These are phyloP conservation scores for Heliocybe sulcata DNA, from an alignment of 1,284 basidiomycete species.

Conservation along the genomic window DNA sequence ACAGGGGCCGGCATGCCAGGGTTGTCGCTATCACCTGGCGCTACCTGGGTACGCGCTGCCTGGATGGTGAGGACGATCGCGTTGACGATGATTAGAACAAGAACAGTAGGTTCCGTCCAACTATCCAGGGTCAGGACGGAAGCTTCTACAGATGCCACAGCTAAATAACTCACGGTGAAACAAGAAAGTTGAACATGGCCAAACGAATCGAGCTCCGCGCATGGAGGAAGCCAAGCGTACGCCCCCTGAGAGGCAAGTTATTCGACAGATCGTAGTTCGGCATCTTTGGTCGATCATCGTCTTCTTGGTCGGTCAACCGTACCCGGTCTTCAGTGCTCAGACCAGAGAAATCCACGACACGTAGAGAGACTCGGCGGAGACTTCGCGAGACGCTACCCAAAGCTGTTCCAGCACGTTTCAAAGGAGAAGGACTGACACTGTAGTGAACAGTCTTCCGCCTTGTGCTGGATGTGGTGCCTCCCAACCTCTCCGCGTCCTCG, in stretches of 20 bases:
- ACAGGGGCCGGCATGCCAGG: slow-evolving; percentile 34
- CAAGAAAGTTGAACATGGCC: slow-evolving; percentile 59
- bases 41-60: slow-evolving; percentile 48
- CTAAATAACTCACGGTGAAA: slow-evolving; percentile 47
- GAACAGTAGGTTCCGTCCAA: slow-evolving; percentile 83
- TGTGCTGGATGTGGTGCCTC: slow-evolving; percentile 29
- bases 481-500: slow-evolving; percentile 18
- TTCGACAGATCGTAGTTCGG: slow-evolving; percentile 30
- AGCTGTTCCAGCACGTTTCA: slow-evolving; percentile 50
- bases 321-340: slow-evolving; percentile 54
- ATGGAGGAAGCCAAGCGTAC: slow-evolving; percentile 75
- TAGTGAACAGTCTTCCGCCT: slow-evolving; percentile 43
- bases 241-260: slow-evolving; percentile 61
- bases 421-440: slow-evolving; percentile 41
- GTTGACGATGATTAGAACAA: slow-evolving; percentile 81
- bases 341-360: slow-evolving; percentile 79
- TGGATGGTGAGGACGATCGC: slow-evolving; percentile 83
- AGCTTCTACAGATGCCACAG: neutral
- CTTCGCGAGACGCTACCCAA: slow-evolving; percentile 52
- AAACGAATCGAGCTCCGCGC: slow-evolving; percentile 59
- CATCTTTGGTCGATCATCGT: slow-evolving; percentile 15
- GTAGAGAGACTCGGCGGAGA: slow-evolving; percentile 65
- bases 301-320: slow-evolving; percentile 37
- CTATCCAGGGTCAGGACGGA: slow-evolving; percentile 29
- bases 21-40: slow-evolving; percentile 29